Base-by-base conservation (phyloP, 2,329 filamentous ascomycete genomes). In the Aspergillus pseudotamarii region DNA sequence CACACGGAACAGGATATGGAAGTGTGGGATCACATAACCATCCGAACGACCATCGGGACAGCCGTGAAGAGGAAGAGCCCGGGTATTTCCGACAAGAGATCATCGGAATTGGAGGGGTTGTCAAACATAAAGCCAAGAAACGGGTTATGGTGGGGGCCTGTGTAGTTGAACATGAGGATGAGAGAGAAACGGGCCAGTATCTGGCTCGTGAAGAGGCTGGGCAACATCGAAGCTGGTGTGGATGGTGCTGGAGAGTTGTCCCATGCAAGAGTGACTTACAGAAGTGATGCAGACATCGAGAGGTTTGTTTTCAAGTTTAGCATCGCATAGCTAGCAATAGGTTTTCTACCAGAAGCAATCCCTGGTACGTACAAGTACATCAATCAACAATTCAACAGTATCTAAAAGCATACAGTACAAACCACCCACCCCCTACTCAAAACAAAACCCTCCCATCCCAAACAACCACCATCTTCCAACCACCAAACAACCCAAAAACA, bases 31-130 rank as follows among this genome's bases (percentile, higher is more conserved):
- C 68, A 16, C 69, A 69, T n/a, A 61, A 68, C 21, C 59, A 62
- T 34, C 12, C 28, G 45, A 61, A 53, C 51, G 66, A 57, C 46
- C 48, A 26, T 53, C 62, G 59, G 58, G 66, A 74, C 60, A 71
- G 70, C 26, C 73, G 73, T 41, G 72, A 75, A 26, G 77, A 77
- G 41, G 81, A 81, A 65, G 79, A 73, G 63, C 84, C 91, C 0
- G 93, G 93, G 3, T 97, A 97, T 73, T 85, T 89, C 61, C 85
- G 91, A 48, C 93, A 97, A 73, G 94, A 97, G 78, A 91, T 97
- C 64, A 92, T 96, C 72, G 94, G 94, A 2, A 91, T 97, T 51
- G 94, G 94, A 12, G 94, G 94, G 0, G 86, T 91, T 16, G 88
- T 97, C 59, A 96, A 96, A 83, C 91, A 90, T 65, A 96, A 94